These are phyloP conservation scores for Pseudogymnoascus sp. DNA, from an alignment of 2,329 filamentous ascomycete genomes.

Conservation along the genomic window DNA sequence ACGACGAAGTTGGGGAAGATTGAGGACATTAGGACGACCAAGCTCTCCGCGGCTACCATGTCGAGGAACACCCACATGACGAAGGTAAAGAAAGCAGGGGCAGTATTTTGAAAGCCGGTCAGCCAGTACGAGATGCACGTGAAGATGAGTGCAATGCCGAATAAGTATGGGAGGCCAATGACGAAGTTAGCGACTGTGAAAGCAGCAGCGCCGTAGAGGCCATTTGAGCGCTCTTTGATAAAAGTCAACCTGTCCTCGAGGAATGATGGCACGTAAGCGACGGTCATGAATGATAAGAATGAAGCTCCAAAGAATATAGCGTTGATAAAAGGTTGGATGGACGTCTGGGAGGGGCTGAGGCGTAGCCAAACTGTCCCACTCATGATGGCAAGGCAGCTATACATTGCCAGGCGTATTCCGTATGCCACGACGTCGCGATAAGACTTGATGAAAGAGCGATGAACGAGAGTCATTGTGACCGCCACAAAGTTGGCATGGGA, in stretches of 20 bases:
- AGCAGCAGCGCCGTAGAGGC: conserved; percentile 66
- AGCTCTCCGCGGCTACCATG: conserved; percentile 73
- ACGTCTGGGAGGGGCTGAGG: conserved; percentile 57
- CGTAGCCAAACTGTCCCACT: conserved; percentile 85
- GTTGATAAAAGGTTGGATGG: conserved; percentile 77
- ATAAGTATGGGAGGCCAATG: conserved; percentile 72
- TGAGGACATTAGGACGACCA: conserved; percentile 69
- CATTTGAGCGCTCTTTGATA: conserved; percentile 73
- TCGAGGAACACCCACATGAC: conserved; percentile 82
- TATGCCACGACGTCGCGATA: conserved; percentile 81
- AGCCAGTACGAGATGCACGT: conserved; percentile 74
- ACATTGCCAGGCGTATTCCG: conserved; percentile 77
- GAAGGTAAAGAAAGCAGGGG: conserved; percentile 65
- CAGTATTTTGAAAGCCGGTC: conserved; percentile 62
- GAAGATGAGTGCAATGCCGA: conserved; percentile 70
- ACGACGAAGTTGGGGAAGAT: conserved; percentile 76
- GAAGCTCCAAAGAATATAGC: conserved; percentile 70
- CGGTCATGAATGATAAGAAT: conserved; percentile 75
- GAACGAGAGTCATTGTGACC: conserved; percentile 59
- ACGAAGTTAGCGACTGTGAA: conserved; percentile 76
- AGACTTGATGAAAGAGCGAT: conserved; percentile 75
- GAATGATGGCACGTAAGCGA: conserved; percentile 78
- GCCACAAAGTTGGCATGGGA: conserved; percentile 16
- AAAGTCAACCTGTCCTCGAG: conserved; percentile 71
- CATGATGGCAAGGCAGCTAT: conserved; percentile 70